Percentiles rank a stretch among this genome's conserved stretches.
phyloP scores from a whole-genome alignment of 2,329 filamentous ascomycete genomes.

The Verruconis gallopava region DNA sequence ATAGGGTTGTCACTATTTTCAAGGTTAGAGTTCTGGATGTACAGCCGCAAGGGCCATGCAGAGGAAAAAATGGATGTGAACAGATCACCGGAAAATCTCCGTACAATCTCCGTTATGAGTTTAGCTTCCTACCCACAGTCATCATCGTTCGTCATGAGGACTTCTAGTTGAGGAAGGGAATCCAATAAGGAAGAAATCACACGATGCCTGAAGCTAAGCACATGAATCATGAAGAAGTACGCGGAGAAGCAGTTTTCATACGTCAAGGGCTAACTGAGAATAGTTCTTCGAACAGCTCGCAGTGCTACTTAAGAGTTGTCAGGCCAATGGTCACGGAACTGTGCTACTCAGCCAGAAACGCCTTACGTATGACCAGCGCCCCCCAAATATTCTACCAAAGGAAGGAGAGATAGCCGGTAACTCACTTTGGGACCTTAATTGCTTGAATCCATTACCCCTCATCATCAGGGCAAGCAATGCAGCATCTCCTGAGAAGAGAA shows the following conservation, averaged over 20 bases:
- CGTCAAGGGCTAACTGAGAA: too few relatives aligned
- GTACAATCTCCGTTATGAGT: constrained; percentile 7
- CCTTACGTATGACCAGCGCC: constrained; percentile 30
- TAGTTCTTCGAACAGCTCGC: constrained; percentile 63
- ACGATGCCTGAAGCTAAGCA: constrained; percentile 34
- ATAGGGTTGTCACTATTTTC: too few relatives aligned
- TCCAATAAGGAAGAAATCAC: too few relatives aligned
- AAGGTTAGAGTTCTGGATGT: too few relatives aligned
- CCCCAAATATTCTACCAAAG: constrained; percentile 17
- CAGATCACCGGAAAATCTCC: constrained; percentile 6
- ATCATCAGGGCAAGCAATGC: constrained; percentile 78
- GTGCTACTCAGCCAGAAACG: constrained; percentile 68
- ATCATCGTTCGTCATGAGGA: too few relatives aligned
- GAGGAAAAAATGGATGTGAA: too few relatives aligned
- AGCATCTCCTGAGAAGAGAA: constrained; percentile 39
- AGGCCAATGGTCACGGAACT: constrained; percentile 58
- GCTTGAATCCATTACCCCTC: constrained; percentile 51
- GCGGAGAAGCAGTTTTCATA: too few relatives aligned
- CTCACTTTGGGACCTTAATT: constrained; percentile 47
- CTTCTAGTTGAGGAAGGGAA: too few relatives aligned
- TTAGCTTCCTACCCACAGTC: too few relatives aligned
- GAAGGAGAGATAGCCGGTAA: constrained; percentile 27
- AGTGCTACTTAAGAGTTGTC: constrained; percentile 49
- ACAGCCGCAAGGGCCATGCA: too few relatives aligned
- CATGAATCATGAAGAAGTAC: constrained; percentile 49